phyloP scores from a whole-genome alignment of 257 asterid species.

The Jasminum sambac region DNA sequence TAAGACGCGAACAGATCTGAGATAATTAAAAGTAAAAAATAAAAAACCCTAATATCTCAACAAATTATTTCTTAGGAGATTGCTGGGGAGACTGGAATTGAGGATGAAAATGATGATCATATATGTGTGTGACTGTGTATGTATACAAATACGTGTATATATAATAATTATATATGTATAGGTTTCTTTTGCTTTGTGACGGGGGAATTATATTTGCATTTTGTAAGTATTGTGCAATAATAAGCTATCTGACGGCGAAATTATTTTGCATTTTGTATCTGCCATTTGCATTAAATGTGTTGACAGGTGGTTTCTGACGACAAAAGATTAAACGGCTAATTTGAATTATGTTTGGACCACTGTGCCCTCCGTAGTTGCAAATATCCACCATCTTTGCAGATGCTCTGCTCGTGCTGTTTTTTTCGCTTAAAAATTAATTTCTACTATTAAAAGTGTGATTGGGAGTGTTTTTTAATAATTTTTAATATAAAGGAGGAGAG shows the following conservation, averaged over 20 bases:
- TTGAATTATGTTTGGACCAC: constrained; percentile 23
- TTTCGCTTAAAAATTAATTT: no score
- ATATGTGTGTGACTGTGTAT: not conserved
- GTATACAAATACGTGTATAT: not conserved
- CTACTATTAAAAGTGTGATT: no score
- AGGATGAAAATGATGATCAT: constrained; percentile 38
- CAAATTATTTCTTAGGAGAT: constrained; percentile 28
- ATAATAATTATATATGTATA: constrained; percentile 10
- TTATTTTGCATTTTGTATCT: constrained; percentile 27
- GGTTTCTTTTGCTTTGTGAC: constrained; percentile 29
- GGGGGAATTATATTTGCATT: constrained; percentile 22
- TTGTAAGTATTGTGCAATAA: constrained; percentile 25
- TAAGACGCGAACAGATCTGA: constrained; percentile 48
- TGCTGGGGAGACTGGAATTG: constrained; percentile 52
- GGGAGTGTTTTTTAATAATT: no score
- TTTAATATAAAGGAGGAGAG: no score
- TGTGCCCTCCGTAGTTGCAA: constrained; percentile 20
- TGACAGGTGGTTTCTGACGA: constrained; percentile 19
- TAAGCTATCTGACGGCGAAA: not conserved
- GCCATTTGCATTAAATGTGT: constrained; percentile 13
- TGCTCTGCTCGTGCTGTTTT: no score
- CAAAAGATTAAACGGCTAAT: constrained; percentile 33
- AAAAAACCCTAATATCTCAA: constrained; percentile 24
- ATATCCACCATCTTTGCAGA: not conserved
- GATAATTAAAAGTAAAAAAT: no score